Evolutionary conservation across 2,329 filamentous ascomycete species (phyloP), one percentile per base, ranked within the genome.

Genomic region (Botryotinia narcissicola): DNA sequence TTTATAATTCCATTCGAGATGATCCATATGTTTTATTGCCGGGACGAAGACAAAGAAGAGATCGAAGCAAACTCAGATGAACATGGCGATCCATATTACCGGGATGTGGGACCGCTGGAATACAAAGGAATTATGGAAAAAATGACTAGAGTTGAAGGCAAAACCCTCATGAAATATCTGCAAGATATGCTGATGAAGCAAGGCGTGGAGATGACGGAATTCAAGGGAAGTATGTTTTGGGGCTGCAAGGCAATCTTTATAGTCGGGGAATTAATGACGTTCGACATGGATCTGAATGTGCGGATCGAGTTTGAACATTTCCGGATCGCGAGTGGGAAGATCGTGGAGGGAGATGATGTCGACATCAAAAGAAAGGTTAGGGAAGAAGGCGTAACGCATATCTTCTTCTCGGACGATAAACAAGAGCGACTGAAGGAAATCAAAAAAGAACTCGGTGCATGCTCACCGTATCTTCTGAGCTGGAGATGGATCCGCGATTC

Each of bases 51-150:
- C 72, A 82, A 83, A 59, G 84, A 84, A 10, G 84, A 85, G 12
- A 88, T 91, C 16, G 85, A 87, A 54, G 83, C 84, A 4, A 93
- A 92, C 76, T 86, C 92, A 2, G 96, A 99, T 80, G 84, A 86
- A 71, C 96, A 89, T 78, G 92, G 92, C 0, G 96, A 99, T 81
- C 95, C 94, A 79, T 98, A 93, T 82, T 87, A 90, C 0, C 86
- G 95, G 7, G 90, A 97, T 78, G 84, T 92, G 14, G 86, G 85
- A 0, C 78, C 87, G 0, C 86, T 89, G 2, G 92, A 95, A 78
- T 85, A 97, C 66, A 84, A 81, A 57, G 80, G 80, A 4, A 80
- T 90, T 0, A 75, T 91, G 62, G 78, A 78, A 12, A 80, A 82
- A 4, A 90, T 91, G 84, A 73, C 76, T 18, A 73, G 74, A 37